phyloP scores from a whole-genome alignment of 352 stramenopile genomes.

The Globisporangium nagaii region DNA sequence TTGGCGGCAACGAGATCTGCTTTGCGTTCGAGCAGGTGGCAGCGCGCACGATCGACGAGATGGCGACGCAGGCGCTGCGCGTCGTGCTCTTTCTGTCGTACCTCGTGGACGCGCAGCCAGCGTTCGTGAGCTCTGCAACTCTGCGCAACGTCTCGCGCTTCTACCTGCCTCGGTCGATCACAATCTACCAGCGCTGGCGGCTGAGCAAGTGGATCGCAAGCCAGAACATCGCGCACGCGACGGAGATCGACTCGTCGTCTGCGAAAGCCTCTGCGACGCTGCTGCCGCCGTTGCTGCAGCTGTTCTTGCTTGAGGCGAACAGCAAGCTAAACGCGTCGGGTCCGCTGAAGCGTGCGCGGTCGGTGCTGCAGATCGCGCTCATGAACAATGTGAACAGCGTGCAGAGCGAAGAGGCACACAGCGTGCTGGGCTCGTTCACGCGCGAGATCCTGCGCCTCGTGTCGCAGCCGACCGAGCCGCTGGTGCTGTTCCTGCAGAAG shows the following conservation, averaged over 20 bases:
- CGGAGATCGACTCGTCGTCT: conserved; percentile 31
- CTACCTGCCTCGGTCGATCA: conserved; percentile 55
- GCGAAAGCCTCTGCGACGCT: conserved; percentile 44
- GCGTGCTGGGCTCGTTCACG: conserved; percentile 46
- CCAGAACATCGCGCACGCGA: conserved; percentile 47
- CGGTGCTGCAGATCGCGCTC: conserved; percentile 29
- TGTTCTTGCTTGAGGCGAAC: conserved; percentile 61
- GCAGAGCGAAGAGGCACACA: conserved; percentile 48
- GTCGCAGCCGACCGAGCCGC: conserved; percentile 41
- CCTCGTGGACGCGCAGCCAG: conserved; percentile 47
- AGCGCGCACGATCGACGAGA: conserved; percentile 51
- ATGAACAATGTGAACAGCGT: conserved; percentile 37
- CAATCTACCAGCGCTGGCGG: conserved; percentile 66
- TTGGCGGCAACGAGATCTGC: conserved; percentile 45
- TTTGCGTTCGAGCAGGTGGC: conserved; percentile 60
- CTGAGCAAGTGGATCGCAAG: conserved; percentile 56
- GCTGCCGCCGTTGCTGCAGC: conserved; percentile 52
- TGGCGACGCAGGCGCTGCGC: conserved; percentile 55
- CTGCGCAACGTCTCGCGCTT: conserved; percentile 37
- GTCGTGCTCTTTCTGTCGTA: conserved; percentile 64
- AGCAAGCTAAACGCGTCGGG: conserved; percentile 35
- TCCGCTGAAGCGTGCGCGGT: conserved; percentile 48
- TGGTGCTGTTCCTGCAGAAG: conserved; percentile 61
- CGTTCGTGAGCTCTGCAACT: conserved; percentile 37
- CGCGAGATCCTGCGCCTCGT: conserved; percentile 51